Base-by-base conservation (phyloP, 2,329 filamentous ascomycete genomes). In the Fusarium siculi region DNA sequence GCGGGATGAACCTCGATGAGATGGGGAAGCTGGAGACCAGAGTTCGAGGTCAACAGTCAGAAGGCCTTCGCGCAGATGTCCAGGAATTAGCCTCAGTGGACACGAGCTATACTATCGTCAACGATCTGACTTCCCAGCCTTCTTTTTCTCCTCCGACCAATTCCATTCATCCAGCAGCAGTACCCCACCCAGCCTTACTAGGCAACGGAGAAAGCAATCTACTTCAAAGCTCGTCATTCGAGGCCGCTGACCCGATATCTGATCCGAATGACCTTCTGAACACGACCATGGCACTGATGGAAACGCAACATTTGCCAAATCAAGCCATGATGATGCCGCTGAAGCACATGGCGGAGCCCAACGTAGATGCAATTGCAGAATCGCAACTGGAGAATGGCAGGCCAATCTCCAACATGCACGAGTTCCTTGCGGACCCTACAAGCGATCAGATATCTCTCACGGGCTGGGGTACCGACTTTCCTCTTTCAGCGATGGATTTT, bases 61-160 rank as follows among this genome's bases (percentile, higher is more conserved):
- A 49, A 16, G 19, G 6, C 0, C 1, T 7, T 18, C 28, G 19
- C 2, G 0, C 28, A 23, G 59, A 19, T 25, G n/a, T 1, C 11
- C 43, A 28, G 2, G 59, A 46, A 4, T 21, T 18, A 6, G 59
- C 16, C 4, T 28, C 32, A 4, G 15, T 30, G 16, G 21, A 19
- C 7, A 34, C 12, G 2, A 49, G 18, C 19, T 44, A 30, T 8
- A 19, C 25, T 9, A 4, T 25, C 5, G 4, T 19, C 36, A 36
- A 21, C 9, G 25, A 23, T 15, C 43, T 19, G 15, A 49, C 30
- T 40, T 54, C 40, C 9, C 53, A 44, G 16, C 21, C 43, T 9
- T 23, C 42, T 19, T 47, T 37, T 28, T 47, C 60, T 21, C 42
- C 60, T 28, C 60, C 32, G 7, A 36, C 19, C 19, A 28, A 40